Conservation (phyloP, 805 yeast genomes). For the Kazachstania martiniae region DNA sequence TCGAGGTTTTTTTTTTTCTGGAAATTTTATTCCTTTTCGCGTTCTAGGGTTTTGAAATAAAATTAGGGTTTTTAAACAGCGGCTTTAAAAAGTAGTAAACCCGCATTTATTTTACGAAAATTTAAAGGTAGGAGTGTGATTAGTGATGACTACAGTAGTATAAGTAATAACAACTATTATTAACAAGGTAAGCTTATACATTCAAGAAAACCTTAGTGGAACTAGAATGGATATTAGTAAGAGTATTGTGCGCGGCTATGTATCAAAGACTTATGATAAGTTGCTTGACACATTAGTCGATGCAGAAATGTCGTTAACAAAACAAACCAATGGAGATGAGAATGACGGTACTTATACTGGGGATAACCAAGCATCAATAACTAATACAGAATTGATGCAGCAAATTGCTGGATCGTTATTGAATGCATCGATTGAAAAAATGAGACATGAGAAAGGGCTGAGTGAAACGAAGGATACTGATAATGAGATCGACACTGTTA, state of each 20-base stretch:
- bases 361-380: constrained; percentile 2
- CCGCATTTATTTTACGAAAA: too few species aligned
- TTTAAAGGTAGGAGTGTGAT: too few species aligned
- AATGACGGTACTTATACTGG: background rate
- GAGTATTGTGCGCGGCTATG: constrained; percentile 11
- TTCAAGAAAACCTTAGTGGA: too few species aligned
- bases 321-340: constrained; percentile 5
- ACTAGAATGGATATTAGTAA: background rate
- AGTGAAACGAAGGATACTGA: background rate
- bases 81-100: too few species aligned
- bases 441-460: constrained; percentile 13
- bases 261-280: constrained; percentile 19
- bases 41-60: too few species aligned
- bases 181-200: background rate
- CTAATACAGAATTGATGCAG: constrained; percentile 21
- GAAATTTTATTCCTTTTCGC: too few species aligned
- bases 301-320: constrained; percentile 12
- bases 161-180: background rate
- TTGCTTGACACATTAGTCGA: constrained; percentile 16
- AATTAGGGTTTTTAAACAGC: too few species aligned
- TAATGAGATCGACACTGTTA: background rate
- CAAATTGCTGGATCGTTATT: constrained; percentile 37
- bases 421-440: constrained; percentile 35
- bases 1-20: too few species aligned
- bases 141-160: too few species aligned